Evolutionary conservation across 345 rosid genomes (phyloP).

Genomic region (Erucastrum elatum): DNA sequence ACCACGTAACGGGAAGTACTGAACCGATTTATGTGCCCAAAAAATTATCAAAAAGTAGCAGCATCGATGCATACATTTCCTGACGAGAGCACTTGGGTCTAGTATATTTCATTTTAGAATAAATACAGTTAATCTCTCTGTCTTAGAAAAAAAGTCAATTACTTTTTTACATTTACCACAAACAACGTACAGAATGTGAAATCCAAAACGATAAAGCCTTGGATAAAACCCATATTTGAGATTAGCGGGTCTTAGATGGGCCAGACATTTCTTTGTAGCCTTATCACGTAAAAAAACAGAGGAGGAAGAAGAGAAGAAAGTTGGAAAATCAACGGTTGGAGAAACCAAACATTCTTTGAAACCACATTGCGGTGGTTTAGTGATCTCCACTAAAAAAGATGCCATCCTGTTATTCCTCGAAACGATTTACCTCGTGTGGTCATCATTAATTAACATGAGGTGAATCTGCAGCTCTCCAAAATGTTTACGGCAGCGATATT

Average conservation of each 20-base stretch:
- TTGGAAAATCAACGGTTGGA: not conserved
- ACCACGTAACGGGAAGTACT: slow-evolving; percentile 37
- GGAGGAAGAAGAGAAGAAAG: not conserved
- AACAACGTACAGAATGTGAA: too few relatives aligned
- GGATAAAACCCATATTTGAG: not conserved
- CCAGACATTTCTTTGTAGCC: not conserved
- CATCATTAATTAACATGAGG: too few relatives aligned
- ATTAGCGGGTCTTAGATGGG: not conserved
- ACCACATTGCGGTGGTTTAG: too few relatives aligned
- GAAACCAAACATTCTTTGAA: not conserved
- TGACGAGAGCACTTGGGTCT: not conserved
- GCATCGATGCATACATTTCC: not conserved
- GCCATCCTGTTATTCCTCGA: too few relatives aligned
- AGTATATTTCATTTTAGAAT: not conserved
- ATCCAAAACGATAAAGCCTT: not conserved
- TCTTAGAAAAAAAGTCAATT: not conserved
- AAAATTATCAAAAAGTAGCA: not conserved
- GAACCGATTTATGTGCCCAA: slow-evolving; percentile 36
- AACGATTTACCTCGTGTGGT: too few relatives aligned
- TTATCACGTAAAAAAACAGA: not conserved
- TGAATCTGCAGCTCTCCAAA: too few relatives aligned
- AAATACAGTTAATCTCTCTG: not conserved
- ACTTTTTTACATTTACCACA: too few relatives aligned
- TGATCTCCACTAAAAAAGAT: too few relatives aligned
- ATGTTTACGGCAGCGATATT: too few relatives aligned